Base-by-base conservation (phyloP, 768 basidiomycete genomes). In the Tricholoma sp. region DNA sequence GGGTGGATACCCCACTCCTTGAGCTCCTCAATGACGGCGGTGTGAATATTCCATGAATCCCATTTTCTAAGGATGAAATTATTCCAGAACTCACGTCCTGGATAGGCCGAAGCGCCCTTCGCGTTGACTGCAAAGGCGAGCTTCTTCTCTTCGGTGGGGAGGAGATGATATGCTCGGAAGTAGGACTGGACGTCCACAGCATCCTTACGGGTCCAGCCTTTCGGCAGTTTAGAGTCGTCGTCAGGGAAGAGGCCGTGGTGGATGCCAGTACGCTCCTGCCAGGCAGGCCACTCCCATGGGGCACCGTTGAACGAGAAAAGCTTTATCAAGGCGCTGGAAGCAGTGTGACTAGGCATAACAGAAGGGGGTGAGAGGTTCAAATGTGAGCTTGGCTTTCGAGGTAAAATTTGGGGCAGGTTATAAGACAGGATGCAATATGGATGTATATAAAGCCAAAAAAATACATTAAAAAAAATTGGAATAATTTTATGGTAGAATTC, bases 211-310 rank as follows among this genome's bases (percentile, higher is more conserved):
- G n/a, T n/a, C n/a, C n/a, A n/a, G n/a, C n/a, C n/a, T n/a, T n/a
- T n/a, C n/a, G n/a, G n/a, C n/a, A n/a, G n/a, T n/a, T n/a, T n/a
- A n/a, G n/a, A 16, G 61, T 65, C 63, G 22, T 67, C 63, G 6
- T 24, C 27, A 6, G 63, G 62, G 47, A 69, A 69, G 9, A 69
- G 59, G 16, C 67, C 66, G 29, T n/a, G n/a, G n/a, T n/a, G n/a
- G n/a, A n/a, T n/a, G n/a, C n/a, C n/a, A n/a, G n/a, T n/a, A n/a
- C n/a, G n/a, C n/a, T n/a, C n/a, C n/a, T n/a, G n/a, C n/a, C n/a
- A n/a, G n/a, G n/a, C n/a, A n/a, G n/a, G n/a, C n/a, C n/a, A n/a
- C n/a, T n/a, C n/a, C n/a, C n/a, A n/a, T n/a, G n/a, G n/a, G n/a
- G n/a, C n/a, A n/a, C 57, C 59, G 10, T 51, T 39, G 1, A 50